A percentile compares a stretch with the other conserved stretches of the same genome.
Conservation (phyloP, 345 rosid genomes). For the Anacardium occidentale region DNA sequence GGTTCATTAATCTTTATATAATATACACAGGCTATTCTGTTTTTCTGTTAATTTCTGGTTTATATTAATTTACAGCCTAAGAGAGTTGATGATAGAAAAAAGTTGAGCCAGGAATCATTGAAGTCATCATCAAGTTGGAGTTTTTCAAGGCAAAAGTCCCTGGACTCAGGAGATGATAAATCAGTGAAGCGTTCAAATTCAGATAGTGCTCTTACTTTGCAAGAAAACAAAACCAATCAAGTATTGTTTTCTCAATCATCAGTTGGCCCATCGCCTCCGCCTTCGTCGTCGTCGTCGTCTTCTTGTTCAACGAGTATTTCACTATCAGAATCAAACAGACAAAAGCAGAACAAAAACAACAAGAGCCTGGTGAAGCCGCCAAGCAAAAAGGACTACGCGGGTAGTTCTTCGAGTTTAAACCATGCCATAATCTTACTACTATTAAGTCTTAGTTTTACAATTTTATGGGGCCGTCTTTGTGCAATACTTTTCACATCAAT, state of each 20-base stretch:
- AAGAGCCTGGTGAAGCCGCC: constrained; percentile 1
- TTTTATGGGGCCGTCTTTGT: constrained; percentile 39
- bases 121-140: constrained; percentile 10
- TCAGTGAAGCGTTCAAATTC: neutral
- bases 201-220: neutral
- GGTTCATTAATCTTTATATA: constrained; percentile 16
- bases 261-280: neutral
- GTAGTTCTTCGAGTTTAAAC: neutral
- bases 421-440: constrained; percentile 20
- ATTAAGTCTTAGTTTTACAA: constrained; percentile 26
- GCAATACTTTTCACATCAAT: constrained; percentile 41
- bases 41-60: neutral
- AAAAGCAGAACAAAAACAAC: constrained; percentile 5
- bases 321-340: constrained; percentile 10
- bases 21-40: no score
- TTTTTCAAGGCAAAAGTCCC: neutral
- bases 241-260: constrained; percentile 10
- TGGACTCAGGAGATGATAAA: constrained; percentile 6
- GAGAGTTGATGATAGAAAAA: constrained; percentile 26
- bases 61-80: constrained; percentile 19
- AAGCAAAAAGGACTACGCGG: neutral
- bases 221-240: neutral
- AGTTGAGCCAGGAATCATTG: constrained; percentile 14
- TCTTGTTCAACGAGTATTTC: constrained; percentile 11
- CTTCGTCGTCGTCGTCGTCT: no score